A percentile compares a stretch with the other conserved stretches of the same genome.
phyloP scores from a whole-genome alignment of 371 early-diverging fungal genomes.

The Cokeromyces recurvatus region DNA sequence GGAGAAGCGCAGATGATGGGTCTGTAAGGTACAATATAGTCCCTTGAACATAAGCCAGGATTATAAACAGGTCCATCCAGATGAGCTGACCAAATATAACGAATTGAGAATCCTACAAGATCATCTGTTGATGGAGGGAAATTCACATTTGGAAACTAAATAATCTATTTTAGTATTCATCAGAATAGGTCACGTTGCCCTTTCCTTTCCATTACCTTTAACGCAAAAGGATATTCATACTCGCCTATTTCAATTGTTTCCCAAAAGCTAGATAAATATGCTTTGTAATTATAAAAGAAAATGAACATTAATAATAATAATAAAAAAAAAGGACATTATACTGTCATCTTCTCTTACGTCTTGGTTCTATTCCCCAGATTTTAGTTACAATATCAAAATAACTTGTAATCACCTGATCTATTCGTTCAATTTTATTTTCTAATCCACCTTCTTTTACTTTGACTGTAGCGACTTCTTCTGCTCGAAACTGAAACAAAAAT shows the following conservation, averaged over 20 bases:
- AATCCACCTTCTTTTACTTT: constrained; percentile 24
- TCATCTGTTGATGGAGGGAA: constrained; percentile 37
- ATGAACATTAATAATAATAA: too few relatives aligned
- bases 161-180: constrained; percentile 1
- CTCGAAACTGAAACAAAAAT: constrained; percentile 21
- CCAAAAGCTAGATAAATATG: constrained; percentile 38
- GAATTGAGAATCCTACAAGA: constrained; percentile 27
- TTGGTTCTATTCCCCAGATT: constrained; percentile 31
- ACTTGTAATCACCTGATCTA: constrained; percentile 29
- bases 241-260: constrained; percentile 38
- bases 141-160: constrained; percentile 38
- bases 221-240: constrained; percentile 45
- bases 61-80: constrained; percentile 36
- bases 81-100: constrained; percentile 47
- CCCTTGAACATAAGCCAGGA: constrained; percentile 27
- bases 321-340: too few relatives aligned
- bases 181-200: too few relatives aligned
- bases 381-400: constrained; percentile 31
- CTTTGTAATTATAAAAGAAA: too few relatives aligned
- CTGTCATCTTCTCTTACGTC: too few relatives aligned
- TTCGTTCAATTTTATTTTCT: constrained; percentile 21
- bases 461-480: constrained; percentile 29
- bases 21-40: constrained; percentile 19
- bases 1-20: constrained; percentile 24
- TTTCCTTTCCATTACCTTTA: constrained; percentile 33